Evolutionary conservation across 2,329 filamentous ascomycete species (phyloP).

Genomic region (Lecanicillium sp.): DNA sequence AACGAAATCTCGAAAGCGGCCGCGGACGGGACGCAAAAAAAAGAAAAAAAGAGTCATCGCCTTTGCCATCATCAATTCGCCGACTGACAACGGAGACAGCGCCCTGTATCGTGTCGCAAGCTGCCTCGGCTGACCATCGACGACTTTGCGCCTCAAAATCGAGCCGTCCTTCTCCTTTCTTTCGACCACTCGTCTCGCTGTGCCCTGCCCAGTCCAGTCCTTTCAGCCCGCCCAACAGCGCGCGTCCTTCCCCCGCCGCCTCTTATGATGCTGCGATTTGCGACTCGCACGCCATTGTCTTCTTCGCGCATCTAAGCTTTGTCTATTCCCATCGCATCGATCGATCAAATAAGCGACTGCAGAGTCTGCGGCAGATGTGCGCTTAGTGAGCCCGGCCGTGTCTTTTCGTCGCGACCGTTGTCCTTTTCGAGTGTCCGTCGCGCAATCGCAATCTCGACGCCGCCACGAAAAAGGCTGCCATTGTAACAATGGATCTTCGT

Average conservation of each 20-base stretch:
- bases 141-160: neutral
- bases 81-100: neutral
- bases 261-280: slow-evolving; percentile 8
- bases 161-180: neutral
- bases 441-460: slow-evolving; percentile 11
- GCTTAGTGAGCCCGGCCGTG: neutral
- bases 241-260: slow-evolving; percentile 7
- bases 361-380: neutral
- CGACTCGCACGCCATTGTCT: slow-evolving; percentile 1
- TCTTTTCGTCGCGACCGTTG: slow-evolving; percentile 12
- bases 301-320: slow-evolving; percentile 5
- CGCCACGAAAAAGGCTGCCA: neutral
- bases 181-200: slow-evolving; percentile 1
- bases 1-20: slow-evolving; percentile 11
- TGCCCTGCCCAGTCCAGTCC: neutral
- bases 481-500: slow-evolving; percentile 42
- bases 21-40: neutral
- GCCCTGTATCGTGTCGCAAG: slow-evolving; percentile 1
- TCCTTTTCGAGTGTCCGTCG: slow-evolving; percentile 13
- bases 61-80: slow-evolving; percentile 12
- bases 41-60: slow-evolving; percentile 10
- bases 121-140: neutral
- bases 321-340: neutral
- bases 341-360: slow-evolving; percentile 6
- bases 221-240: slow-evolving; percentile 8